Evolutionary conservation across 495 filamentous ascomycete genomes (phyloP).

Genomic region (Penicillium lividum): DNA sequence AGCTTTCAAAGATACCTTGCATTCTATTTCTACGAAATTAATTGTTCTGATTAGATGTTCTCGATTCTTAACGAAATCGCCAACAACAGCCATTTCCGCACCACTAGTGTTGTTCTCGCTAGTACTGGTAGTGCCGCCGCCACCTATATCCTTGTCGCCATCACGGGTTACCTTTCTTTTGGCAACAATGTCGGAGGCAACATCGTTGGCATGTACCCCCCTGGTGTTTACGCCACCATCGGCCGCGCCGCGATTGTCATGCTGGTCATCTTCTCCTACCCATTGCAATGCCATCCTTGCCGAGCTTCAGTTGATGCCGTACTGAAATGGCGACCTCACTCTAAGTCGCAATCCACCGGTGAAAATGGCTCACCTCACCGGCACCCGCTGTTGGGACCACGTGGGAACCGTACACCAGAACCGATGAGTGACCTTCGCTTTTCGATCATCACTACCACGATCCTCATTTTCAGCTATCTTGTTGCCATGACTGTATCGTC

Average conservation of each 20-base stretch:
- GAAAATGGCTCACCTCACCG: conserved; percentile 49
- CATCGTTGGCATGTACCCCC: conserved; percentile 88
- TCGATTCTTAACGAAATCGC: conserved; percentile 94
- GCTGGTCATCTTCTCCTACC: conserved; percentile 96
- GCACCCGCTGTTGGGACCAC: conserved; percentile 41
- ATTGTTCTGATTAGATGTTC: conserved; percentile 74
- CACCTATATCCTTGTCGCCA: conserved; percentile 87
- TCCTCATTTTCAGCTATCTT: conserved; percentile 80
- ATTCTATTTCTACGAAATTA: not conserved
- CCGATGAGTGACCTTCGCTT: conserved; percentile 86
- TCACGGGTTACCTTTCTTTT: conserved; percentile 94
- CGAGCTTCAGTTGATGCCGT: conserved; percentile 91
- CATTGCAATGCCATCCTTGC: conserved; percentile 92
- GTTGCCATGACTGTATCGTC: conserved; percentile 89
- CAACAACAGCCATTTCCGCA: conserved; percentile 79
- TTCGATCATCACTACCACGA: conserved; percentile 80
- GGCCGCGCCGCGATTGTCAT: conserved; percentile 93
- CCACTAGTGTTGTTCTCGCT: conserved; percentile 74
- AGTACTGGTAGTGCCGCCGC: conserved; percentile 80
- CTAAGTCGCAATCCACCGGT: conserved; percentile 24
- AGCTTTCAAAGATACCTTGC: conserved; percentile 23
- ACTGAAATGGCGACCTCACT: conserved; percentile 80
- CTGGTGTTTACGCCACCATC: conserved; percentile 82
- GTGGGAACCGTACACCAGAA: conserved; percentile 40
- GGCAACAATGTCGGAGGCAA: conserved; percentile 85